A percentile compares a stretch with the other conserved stretches of the same genome.
phyloP scores from a whole-genome alignment of 106 monocot genomes.

The Narthecium ossifragum region DNA sequence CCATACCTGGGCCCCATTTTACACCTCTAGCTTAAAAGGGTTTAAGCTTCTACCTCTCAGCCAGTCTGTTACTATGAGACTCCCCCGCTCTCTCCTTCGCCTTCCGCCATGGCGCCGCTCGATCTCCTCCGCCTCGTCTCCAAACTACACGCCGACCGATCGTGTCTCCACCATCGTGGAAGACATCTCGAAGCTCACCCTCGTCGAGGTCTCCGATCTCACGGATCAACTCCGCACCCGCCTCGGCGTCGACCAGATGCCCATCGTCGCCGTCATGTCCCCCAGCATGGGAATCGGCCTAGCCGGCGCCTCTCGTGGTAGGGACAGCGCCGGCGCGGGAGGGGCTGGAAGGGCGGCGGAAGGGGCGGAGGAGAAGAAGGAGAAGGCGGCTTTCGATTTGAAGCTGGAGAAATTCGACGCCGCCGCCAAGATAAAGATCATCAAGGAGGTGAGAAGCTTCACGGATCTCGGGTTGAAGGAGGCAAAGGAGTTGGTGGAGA shows the following conservation, averaged over 20 bases:
- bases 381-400: conserved; percentile 18
- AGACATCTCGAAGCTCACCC: conserved; percentile 13
- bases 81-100: neutral
- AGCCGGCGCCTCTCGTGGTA: neutral
- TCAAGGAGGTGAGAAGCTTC: conserved; percentile 14
- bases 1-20: too few relatives aligned
- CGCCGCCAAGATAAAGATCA: conserved; percentile 14
- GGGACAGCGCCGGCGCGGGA: neutral
- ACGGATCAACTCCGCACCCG: neutral
- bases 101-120: neutral
- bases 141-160: neutral
- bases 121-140: conserved; percentile 2
- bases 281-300: conserved; percentile 7
- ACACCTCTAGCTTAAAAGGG: too few relatives aligned
- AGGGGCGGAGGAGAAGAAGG: conserved; percentile 11
- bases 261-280: conserved; percentile 13
- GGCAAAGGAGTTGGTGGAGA: conserved; percentile 18
- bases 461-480: conserved; percentile 16
- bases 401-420: conserved; percentile 19
- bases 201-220: conserved; percentile 15
- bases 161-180: conserved; percentile 17
- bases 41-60: too few relatives aligned
- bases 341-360: neutral
- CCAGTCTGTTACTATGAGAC: too few relatives aligned
- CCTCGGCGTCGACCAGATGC: conserved; percentile 7